Base-by-base conservation (phyloP, 257 asterid genomes). In the Solanum virginianum region DNA sequence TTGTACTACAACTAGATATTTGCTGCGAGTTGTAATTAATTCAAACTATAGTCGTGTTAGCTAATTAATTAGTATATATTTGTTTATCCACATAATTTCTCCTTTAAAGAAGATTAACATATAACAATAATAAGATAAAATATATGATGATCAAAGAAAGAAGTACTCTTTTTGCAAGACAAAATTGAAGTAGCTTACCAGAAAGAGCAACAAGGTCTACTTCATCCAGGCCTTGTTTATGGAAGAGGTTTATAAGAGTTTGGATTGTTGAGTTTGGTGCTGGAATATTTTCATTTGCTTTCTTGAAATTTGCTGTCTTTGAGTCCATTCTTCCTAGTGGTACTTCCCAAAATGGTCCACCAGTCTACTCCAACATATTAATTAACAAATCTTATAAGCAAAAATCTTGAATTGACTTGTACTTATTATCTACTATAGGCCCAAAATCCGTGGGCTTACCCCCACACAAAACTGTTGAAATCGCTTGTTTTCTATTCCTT, bases 301-400 rank as follows among this genome's bases (percentile, higher is more conserved):
- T 84, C 11, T 83, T 86, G 66, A 95, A 72, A 80, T 90, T 91
- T 24, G 96, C 97, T 51, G 91, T 92, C 88, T 68, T 91, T 16
- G 98, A 91, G 83, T 95, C 98, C 88, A 90, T 91, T 85, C 98
- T 92, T 49, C 98, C 98, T 84, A 95, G 59, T 74, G 94, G 90
- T 75, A 95, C 98, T 84, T 93, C 97, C 97, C 98, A 94, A 56
- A 91, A 93, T 7, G 98, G 97, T 47, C 97, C 98, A 16, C 98
- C 98, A 55, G 97, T 94, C 98, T 94, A 90, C 47, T 53, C 24
- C 74, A 79, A 56, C 79, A 83, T 55, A n/a, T 41, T 81, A 43
- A 47, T 54, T 2, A 83, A 41, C 68, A 41, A 53, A 80, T 74
- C 16, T 62, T 83, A 75, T 72, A 11, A 72, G 62, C 59, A 75